Evolutionary conservation across 768 basidiomycete genomes (phyloP).

Genomic region (Kwoniella sp.): DNA sequence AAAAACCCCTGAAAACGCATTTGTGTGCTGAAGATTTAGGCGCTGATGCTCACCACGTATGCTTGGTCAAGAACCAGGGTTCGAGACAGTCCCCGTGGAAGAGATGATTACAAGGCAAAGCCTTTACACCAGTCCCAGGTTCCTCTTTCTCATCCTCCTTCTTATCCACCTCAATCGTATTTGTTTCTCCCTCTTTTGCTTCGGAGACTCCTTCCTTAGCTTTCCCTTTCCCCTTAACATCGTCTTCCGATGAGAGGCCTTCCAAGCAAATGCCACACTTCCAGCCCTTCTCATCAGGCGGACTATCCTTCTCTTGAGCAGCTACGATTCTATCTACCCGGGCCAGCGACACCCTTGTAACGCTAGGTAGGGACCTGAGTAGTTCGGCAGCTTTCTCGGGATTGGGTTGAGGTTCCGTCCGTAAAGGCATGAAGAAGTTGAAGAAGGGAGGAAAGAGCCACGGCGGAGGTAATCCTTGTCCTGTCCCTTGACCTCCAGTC

Average conservation of each 20-base stretch:
- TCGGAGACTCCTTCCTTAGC: neutral
- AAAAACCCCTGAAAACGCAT: too few species aligned
- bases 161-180: neutral
- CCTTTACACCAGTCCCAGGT: slow-evolving; percentile 33
- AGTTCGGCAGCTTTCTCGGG: slow-evolving; percentile 43
- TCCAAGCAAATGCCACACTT: slow-evolving; percentile 50
- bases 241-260: slow-evolving; percentile 23
- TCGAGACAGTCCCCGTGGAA: slow-evolving; percentile 42
- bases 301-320: slow-evolving; percentile 29
- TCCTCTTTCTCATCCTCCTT: slow-evolving; percentile 4
- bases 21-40: too few species aligned
- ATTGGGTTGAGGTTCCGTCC: slow-evolving; percentile 31
- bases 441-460: slow-evolving; percentile 26
- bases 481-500: neutral
- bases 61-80: slow-evolving; percentile 42
- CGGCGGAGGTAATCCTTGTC: slow-evolving; percentile 21
- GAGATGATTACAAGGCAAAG: slow-evolving; percentile 48
- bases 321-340: slow-evolving; percentile 36
- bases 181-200: neutral
- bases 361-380: slow-evolving; percentile 32
- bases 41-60: slow-evolving; percentile 44
- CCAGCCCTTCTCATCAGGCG: slow-evolving; percentile 38
- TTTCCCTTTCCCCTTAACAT: slow-evolving; percentile 12
- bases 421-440: slow-evolving; percentile 22
- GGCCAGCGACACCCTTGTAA: slow-evolving; percentile 27